Conservation (phyloP, 2,329 filamentous ascomycete genomes). For the Hypomyces perniciosus region DNA sequence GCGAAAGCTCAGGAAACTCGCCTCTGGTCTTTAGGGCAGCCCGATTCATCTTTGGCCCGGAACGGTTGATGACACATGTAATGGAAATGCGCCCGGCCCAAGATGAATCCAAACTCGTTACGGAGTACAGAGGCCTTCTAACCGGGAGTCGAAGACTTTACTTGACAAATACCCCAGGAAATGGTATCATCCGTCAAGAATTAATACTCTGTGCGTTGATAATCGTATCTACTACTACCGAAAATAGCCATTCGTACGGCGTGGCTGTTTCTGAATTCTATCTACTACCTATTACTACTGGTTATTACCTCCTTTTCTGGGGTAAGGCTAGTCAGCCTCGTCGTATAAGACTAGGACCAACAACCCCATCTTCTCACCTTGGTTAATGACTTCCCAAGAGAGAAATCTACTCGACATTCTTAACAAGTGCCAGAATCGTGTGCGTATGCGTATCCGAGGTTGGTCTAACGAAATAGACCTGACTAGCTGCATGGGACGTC, state of each 20-base stretch:
- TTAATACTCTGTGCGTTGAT: background rate
- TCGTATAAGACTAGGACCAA: background rate
- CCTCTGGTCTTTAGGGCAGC: too few species aligned
- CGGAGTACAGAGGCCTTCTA: slow-evolving; percentile 1
- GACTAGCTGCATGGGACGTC: too few species aligned
- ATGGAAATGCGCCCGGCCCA: too few species aligned
- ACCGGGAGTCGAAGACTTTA: background rate
- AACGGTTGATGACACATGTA: too few species aligned
- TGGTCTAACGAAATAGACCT: too few species aligned
- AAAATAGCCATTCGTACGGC: slow-evolving; percentile 13
- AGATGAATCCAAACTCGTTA: too few species aligned
- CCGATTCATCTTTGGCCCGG: too few species aligned
- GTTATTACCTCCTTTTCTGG: slow-evolving; percentile 13
- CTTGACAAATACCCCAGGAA: slow-evolving; percentile 11
- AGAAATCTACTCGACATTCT: too few species aligned
- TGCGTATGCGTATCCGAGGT: too few species aligned
- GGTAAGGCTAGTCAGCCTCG: slow-evolving; percentile 12
- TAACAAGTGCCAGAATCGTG: too few species aligned
- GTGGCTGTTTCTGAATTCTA: slow-evolving; percentile 12
- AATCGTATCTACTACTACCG: background rate
- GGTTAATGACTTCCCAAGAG: background rate
- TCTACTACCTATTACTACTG: background rate
- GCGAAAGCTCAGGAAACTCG: too few species aligned
- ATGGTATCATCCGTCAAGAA: slow-evolving; percentile 5
- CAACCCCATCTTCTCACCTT: background rate